phyloP scores from a whole-genome alignment of 768 basidiomycete species.

The Cantharellus cinnabarinus region DNA sequence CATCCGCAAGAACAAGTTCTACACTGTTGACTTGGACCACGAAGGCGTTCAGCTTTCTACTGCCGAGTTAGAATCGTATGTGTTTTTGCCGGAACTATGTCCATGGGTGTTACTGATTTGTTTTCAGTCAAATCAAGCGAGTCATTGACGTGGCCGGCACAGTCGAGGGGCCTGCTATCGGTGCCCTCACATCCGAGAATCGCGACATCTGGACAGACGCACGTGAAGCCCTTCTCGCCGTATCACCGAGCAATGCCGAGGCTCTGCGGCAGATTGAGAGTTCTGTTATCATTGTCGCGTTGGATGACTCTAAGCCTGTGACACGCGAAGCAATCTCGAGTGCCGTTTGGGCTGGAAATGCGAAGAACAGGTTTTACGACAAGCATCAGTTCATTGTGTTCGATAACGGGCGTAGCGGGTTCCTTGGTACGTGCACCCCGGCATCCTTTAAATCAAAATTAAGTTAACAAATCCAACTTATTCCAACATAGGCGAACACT shows the following conservation, averaged over 20 bases:
- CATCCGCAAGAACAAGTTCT: slow-evolving; percentile 81
- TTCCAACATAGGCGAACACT: slow-evolving; percentile 21
- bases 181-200: slow-evolving; percentile 75
- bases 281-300: slow-evolving; percentile 66
- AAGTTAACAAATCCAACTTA: slow-evolving; percentile 21
- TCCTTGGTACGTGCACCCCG: slow-evolving; percentile 44
- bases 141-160: slow-evolving; percentile 43
- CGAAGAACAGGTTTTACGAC: slow-evolving; percentile 83
- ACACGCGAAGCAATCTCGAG: slow-evolving; percentile 68
- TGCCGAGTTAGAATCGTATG: slow-evolving; percentile 59
- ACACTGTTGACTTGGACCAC: slow-evolving; percentile 50
- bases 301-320: slow-evolving; percentile 68
- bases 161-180: slow-evolving; percentile 32
- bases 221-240: slow-evolving; percentile 38
- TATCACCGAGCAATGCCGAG: slow-evolving; percentile 40
- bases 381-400: slow-evolving; percentile 93
- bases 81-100: background rate
- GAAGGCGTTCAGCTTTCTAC: slow-evolving; percentile 54
- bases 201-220: slow-evolving; percentile 76
- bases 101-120: background rate
- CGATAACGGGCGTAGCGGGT: slow-evolving; percentile 85
- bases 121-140: slow-evolving; percentile 37
- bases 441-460: background rate
- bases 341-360: slow-evolving; percentile 76
- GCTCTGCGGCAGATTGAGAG: slow-evolving; percentile 69